Evolutionary conservation across 2,329 filamentous ascomycete species (phyloP).

Genomic region (Trichoderma sp.): DNA sequence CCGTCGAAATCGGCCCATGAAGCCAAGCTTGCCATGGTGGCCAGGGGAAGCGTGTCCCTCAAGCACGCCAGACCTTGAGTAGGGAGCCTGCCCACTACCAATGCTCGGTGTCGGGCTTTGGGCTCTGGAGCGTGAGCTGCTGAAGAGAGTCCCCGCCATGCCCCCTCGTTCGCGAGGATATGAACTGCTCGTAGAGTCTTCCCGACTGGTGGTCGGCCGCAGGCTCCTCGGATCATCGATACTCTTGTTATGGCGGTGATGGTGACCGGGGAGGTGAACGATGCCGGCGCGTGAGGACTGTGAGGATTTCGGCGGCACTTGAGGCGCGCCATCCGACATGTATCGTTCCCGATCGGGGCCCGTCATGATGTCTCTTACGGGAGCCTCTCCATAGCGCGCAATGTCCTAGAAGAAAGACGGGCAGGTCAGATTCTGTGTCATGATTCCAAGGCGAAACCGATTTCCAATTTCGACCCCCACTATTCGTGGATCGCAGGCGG

Average conservation of each 20-base stretch:
- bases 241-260: conserved; percentile 67
- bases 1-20: conserved; percentile 51
- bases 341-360: conserved; percentile 70
- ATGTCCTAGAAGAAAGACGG: conserved; percentile 57
- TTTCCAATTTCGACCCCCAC: conserved; percentile 10
- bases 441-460: conserved; percentile 7
- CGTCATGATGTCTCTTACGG: conserved; percentile 67
- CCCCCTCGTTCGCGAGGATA: conserved; percentile 51
- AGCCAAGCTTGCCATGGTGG: conserved; percentile 50
- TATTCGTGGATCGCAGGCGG: conserved; percentile 16
- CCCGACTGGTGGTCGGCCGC: conserved; percentile 71
- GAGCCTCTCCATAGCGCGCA: conserved; percentile 72
- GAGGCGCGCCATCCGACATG: conserved; percentile 44
- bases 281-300: conserved; percentile 61
- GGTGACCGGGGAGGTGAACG: conserved; percentile 64
- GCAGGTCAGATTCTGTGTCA: conserved; percentile 28
- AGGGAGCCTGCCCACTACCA: conserved; percentile 53
- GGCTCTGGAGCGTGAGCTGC: conserved; percentile 55
- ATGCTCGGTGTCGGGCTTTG: conserved; percentile 80
- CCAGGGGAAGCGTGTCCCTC: conserved; percentile 61
- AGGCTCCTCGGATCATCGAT: conserved; percentile 64
- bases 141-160: conserved; percentile 46
- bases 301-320: conserved; percentile 58
- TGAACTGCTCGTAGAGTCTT: conserved; percentile 56
- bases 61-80: conserved; percentile 48